These are phyloP conservation scores for Stereum hirsutum DNA, from an alignment of 1,284 basidiomycete genomes.

Conservation along the genomic window DNA sequence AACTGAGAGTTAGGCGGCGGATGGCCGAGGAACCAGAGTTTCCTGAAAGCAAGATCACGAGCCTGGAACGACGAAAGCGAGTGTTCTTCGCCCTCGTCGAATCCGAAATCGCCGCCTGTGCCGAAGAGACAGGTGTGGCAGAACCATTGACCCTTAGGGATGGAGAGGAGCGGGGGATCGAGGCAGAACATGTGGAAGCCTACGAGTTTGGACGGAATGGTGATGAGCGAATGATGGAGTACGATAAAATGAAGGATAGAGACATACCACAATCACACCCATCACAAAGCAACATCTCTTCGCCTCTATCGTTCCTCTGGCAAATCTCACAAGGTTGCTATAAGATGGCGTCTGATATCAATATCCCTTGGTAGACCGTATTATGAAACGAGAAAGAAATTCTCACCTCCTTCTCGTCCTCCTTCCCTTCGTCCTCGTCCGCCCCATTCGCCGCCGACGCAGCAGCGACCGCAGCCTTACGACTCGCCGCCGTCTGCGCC, in stretches of 20 bases:
- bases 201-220: constrained; percentile 21
- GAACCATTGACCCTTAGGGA: constrained; percentile 95
- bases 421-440: constrained; percentile 6
- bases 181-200: constrained; percentile 97
- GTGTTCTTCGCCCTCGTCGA: constrained; percentile 97
- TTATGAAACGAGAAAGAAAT: background rate
- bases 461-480: too few relatives aligned
- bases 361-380: constrained; percentile 1
- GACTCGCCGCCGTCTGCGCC: too few relatives aligned
- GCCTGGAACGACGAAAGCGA: constrained; percentile 88
- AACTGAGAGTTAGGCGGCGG: too few relatives aligned
- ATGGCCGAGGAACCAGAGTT: constrained; percentile 82
- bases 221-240: constrained; percentile 2
- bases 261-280: constrained; percentile 85
- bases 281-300: constrained; percentile 93
- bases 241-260: background rate
- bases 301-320: constrained; percentile 77
- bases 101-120: constrained; percentile 97
- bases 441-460: constrained; percentile 4
- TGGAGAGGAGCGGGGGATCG: constrained; percentile 76
- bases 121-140: constrained; percentile 90
- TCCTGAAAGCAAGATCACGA: constrained; percentile 83
- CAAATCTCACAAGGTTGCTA: constrained; percentile 85
- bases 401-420: constrained; percentile 11
- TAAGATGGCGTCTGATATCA: background rate